A percentile compares a stretch with the other conserved stretches of the same genome.
These are phyloP conservation scores for Rauvolfia tetraphylla DNA, from an alignment of 257 asterid species.

Conservation along the genomic window DNA sequence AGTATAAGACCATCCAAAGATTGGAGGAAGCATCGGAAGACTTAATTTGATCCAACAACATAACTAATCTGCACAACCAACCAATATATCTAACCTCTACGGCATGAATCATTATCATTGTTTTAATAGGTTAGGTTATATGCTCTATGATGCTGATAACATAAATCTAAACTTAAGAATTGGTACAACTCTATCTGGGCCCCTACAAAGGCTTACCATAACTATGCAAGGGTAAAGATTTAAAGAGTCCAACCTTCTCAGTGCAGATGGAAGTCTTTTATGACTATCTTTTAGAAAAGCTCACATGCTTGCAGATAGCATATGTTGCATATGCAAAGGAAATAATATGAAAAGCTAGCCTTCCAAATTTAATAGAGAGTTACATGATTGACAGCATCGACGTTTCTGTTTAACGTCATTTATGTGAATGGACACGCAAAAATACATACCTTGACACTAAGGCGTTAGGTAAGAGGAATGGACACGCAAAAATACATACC, in stretches of 20 bases:
- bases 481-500: background rate
- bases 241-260: background rate
- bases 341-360: background rate
- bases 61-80: background rate
- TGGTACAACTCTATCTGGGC: background rate
- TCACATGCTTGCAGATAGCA: background rate
- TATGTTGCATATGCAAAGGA: background rate
- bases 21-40: background rate
- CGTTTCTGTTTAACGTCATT: background rate
- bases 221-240: background rate
- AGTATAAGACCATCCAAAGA: background rate
- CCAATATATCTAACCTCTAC: background rate
- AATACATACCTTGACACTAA: background rate
- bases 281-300: background rate
- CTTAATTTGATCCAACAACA: background rate
- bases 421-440: background rate
- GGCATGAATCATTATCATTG: background rate
- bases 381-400: background rate
- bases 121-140: background rate
- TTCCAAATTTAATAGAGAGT: background rate
- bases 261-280: background rate
- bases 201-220: background rate
- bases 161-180: background rate
- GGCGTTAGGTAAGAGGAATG: background rate
- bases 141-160: background rate